Percentiles rank a stretch among this genome's conserved stretches.
Conservation (phyloP, 768 basidiomycete genomes). For the Auricularia heimuer region DNA sequence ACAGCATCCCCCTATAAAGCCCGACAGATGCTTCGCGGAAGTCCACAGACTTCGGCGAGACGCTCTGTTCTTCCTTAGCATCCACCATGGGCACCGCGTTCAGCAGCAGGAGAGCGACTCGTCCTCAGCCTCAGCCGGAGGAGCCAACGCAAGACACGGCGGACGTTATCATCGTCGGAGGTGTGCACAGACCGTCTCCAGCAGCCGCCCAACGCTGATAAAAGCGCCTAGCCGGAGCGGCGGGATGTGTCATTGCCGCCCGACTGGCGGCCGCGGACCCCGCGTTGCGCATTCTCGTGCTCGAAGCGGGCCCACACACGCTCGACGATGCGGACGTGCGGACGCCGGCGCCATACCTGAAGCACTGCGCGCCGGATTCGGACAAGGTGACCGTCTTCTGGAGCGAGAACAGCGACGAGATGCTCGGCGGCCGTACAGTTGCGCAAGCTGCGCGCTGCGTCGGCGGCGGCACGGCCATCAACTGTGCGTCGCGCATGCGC, state of each 20-base stretch:
- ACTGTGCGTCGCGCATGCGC: constrained; percentile 28
- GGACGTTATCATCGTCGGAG: too few relatives aligned
- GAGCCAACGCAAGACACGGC: too few relatives aligned
- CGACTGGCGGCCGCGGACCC: constrained; percentile 47
- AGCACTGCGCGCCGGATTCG: constrained; percentile 29
- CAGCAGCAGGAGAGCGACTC: too few relatives aligned
- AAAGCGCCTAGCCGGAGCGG: constrained; percentile 29
- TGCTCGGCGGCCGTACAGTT: constrained; percentile 34
- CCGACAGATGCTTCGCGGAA: too few relatives aligned
- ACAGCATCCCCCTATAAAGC: too few relatives aligned
- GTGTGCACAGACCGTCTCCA: too few relatives aligned
- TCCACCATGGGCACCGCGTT: too few relatives aligned
- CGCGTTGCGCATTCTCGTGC: constrained; percentile 43
- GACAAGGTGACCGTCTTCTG: constrained; percentile 36
- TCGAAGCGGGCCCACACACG: constrained; percentile 50
- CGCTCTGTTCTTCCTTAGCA: too few relatives aligned
- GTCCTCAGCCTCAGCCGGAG: too few relatives aligned
- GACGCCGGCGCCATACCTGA: constrained; percentile 44
- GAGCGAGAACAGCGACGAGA: constrained; percentile 30
- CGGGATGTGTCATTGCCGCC: constrained; percentile 47
- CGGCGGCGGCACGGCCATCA: constrained; percentile 55
- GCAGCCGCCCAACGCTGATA: too few relatives aligned
- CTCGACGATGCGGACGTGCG: constrained; percentile 35
- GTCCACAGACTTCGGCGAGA: too few relatives aligned
- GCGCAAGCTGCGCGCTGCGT: constrained; percentile 40